Evolutionary conservation across 768 basidiomycete species (phyloP), one percentile per base, ranked within the genome.

Genomic region (Podaxis sp.): DNA sequence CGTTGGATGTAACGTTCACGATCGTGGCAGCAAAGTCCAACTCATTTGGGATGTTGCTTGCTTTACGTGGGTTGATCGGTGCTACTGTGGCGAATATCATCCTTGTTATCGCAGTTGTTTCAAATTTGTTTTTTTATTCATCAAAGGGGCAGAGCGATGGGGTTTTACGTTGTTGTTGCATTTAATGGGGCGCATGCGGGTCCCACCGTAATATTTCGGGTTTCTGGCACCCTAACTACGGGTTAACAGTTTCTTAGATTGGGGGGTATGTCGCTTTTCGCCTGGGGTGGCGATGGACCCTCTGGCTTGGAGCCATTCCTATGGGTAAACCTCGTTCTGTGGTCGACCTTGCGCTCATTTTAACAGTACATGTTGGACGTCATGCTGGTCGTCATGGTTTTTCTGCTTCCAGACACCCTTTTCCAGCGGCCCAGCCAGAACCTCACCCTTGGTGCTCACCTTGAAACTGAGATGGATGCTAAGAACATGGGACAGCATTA

Each of bases 81-180:
- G 74, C 43, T 71, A 68, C 12, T 70, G 73, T 19, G 69, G 24
- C 24, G 24, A 24, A 24, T 19, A 61, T 73, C 40, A 71, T 71
- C 38, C 65, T 79, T 13, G 76, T 77, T 22, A 75, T 75, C 4
- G 77, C 74, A n/a, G 76, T 75, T 7, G 75, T 78, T n/a, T 70
- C 75, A 3, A 73, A 76, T 64, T 33, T 77, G 2, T n/a, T 76
- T 75, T 59, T 76, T 73, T 54, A 57, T 64, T 40, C 75, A 76
- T 59, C 71, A 77, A 64, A 70, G 78, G 66, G 79, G 79, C 38
- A 77, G 73, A 55, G 75, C 77, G 0, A 78, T 79, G 77, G 79
- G 77, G 3, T 60, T 78, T 4, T 79, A 76, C 58, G 75, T 76
- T 8, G 66, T 78, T 41, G 74, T 77, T 72, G 65, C 72, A 27